These are phyloP conservation scores for Microdochium bolleyi DNA, from an alignment of 2,329 filamentous ascomycete species.

Conservation along the genomic window DNA sequence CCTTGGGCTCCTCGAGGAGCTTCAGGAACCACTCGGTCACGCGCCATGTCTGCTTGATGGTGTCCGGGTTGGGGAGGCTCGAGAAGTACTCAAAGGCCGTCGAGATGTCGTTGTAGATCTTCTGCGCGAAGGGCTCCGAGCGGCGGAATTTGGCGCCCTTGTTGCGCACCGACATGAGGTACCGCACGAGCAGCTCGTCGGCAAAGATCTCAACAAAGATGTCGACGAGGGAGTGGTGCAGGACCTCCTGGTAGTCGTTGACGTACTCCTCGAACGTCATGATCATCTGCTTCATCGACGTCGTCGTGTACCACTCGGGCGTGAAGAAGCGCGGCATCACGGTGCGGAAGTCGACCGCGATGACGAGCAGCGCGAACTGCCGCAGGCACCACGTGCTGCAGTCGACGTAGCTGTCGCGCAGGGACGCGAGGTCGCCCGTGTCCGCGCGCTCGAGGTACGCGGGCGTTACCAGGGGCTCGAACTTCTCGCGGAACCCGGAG, in stretches of 20 bases:
- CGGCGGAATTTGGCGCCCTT: constrained; percentile 83
- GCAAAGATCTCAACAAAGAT: constrained; percentile 91
- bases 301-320: constrained; percentile 75
- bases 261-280: constrained; percentile 95
- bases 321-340: constrained; percentile 91
- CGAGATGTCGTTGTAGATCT: constrained; percentile 87
- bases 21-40: constrained; percentile 78
- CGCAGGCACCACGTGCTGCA: constrained; percentile 88
- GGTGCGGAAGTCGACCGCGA: constrained; percentile 77
- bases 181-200: constrained; percentile 81
- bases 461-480: constrained; percentile 71
- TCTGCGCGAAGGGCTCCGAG: constrained; percentile 80
- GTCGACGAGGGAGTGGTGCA: constrained; percentile 81
- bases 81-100: constrained; percentile 88
- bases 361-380: constrained; percentile 80
- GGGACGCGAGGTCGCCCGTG: constrained; percentile 56
- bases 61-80: constrained; percentile 59
- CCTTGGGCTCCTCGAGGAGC: constrained; percentile 70
- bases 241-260: constrained; percentile 72
- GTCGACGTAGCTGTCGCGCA: constrained; percentile 91
- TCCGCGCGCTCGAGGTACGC: constrained; percentile 71
- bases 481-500: constrained; percentile 75
- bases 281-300: constrained; percentile 86
- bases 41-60: constrained; percentile 87
- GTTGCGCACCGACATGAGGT: constrained; percentile 80